phyloP scores from a whole-genome alignment of 345 rosid species.

The Eucalyptus regnans region DNA sequence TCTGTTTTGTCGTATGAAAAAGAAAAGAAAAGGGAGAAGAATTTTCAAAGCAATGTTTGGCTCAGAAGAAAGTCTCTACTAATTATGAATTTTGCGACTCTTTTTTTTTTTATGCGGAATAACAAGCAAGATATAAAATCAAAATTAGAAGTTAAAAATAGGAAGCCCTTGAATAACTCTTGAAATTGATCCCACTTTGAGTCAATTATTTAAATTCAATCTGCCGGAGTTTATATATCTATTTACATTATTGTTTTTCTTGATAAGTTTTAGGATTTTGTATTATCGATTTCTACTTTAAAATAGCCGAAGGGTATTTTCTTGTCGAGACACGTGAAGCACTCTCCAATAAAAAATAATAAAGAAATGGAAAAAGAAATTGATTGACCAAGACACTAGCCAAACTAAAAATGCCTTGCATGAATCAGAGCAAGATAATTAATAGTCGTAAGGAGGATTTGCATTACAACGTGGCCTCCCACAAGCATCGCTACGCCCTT shows the following conservation, averaged over 20 bases:
- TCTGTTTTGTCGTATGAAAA: no score
- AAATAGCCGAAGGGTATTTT: background rate
- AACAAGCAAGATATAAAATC: background rate
- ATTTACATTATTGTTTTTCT: no score
- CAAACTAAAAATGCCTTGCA: no score
- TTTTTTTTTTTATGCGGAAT: background rate
- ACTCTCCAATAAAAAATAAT: background rate
- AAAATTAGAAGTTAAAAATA: background rate
- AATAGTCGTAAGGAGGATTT: slow-evolving; percentile 7
- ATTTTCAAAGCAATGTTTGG: no score
- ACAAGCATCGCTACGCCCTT: no score
- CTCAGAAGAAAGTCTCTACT: no score
- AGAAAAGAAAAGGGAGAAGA: no score
- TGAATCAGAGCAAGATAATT: slow-evolving; percentile 72
- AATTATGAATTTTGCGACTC: no score
- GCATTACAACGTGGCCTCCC: background rate
- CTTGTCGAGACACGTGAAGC: background rate
- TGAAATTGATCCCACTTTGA: background rate
- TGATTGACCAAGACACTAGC: background rate
- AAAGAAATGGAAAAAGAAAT: no score
- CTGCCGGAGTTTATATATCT: no score
- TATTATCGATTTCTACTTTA: no score
- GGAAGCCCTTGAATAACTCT: background rate
- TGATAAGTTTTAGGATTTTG: background rate
- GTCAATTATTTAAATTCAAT: background rate